Base-by-base conservation (phyloP, 1,284 basidiomycete genomes). In the Dichomitus squalens region DNA sequence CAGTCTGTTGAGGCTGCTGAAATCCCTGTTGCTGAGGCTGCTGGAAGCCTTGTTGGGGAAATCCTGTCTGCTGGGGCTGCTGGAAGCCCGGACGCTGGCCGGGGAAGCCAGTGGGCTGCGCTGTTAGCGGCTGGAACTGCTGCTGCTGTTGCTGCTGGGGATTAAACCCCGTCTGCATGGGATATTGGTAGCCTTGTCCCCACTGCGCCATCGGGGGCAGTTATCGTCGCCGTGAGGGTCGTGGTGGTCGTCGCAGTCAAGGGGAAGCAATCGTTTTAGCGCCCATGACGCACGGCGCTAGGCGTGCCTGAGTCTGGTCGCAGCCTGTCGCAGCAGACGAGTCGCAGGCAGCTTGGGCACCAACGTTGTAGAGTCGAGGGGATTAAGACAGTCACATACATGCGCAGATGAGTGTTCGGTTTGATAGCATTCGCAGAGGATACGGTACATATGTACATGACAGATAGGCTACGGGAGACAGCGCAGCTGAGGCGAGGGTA, bases 121-220 rank as follows among this genome's bases (percentile, higher is more conserved):
- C 72, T 57, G 70, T 68, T 53, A 77, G 63, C 57, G 75, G 80
- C 64, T 79, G 79, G 53, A 73, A 73, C 38, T 61, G 70, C 56
- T 77, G 74, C 18, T 75, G 75, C 23, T 62, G n/a, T n/a, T n/a
- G n/a, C n/a, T n/a, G 70, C 55, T 77, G 74, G 18, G 76, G 75
- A 52, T 79, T 77, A 68, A 77, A 87, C 51, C 88, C 86, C 1
- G 85, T 86, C 59, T 82, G 81, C 69, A 80, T 73, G 25, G 85
- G 81, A 65, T 83, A 83, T 66, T 84, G 82, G 18, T 76, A 86
- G 70, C 80, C 75, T 59, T 85, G 83, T 57, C 80, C 80, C 88
- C 88, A 90, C 73, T 90, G 81, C 57, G 79, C 73, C 81, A 82
- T 83, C 40, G 53, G 43, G 29, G 57, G 34, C 29, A 20, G 41